Evolutionary conservation across 805 yeast genomes (phyloP).

Genomic region (Yamadazyma tumulicola): DNA sequence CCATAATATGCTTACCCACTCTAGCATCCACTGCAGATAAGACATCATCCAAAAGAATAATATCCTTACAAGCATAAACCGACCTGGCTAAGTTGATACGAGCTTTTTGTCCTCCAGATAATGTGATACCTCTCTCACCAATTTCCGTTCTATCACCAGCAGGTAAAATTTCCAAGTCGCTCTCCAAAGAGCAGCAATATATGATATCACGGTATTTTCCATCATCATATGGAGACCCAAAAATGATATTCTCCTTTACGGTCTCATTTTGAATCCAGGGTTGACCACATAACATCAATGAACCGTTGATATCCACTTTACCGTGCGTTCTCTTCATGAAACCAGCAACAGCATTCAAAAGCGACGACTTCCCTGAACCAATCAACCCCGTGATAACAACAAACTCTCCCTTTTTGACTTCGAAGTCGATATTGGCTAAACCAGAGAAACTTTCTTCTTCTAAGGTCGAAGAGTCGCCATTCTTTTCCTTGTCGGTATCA

Average conservation of each 20-base stretch:
- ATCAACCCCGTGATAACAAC: constrained; percentile 34
- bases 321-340: constrained; percentile 33
- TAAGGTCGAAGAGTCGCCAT: constrained; percentile 7
- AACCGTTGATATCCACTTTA: constrained; percentile 25
- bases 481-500: neutral
- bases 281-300: constrained; percentile 27
- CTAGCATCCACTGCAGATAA: constrained; percentile 37
- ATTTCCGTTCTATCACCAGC: constrained; percentile 36
- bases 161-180: constrained; percentile 29
- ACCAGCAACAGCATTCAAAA: constrained; percentile 35
- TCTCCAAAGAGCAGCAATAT: constrained; percentile 28
- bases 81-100: constrained; percentile 35
- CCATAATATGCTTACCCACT: constrained; percentile 35
- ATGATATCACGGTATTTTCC: constrained; percentile 23
- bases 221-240: constrained; percentile 23
- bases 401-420: constrained; percentile 30
- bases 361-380: constrained; percentile 37
- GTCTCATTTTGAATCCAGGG: constrained; percentile 38
- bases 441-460: constrained; percentile 20
- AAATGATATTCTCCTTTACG: constrained; percentile 29
- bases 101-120: constrained; percentile 38
- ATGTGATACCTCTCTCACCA: constrained; percentile 36
- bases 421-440: constrained; percentile 23
- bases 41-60: constrained; percentile 32
- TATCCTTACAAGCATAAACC: constrained; percentile 29